Evolutionary conservation across 169 alveolate species (phyloP).

Genomic region (Cardiosporidium cionae): DNA sequence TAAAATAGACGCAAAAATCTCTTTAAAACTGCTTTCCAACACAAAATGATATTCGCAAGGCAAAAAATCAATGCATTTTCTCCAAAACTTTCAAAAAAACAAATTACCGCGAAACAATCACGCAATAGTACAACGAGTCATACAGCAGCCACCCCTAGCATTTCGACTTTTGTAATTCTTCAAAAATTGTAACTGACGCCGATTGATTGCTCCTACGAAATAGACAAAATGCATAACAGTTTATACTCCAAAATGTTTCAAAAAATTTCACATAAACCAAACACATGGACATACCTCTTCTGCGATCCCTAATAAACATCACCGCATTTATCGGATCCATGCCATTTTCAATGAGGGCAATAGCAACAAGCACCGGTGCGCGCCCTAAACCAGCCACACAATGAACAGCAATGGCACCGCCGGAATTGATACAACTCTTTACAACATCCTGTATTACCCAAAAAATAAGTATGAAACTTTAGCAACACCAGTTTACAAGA

Average conservation of each 20-base stretch:
- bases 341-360: conserved; percentile 78
- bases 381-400: conserved; percentile 87
- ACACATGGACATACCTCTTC: conserved; percentile 46
- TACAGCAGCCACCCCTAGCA: conserved; percentile 10
- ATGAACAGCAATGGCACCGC: conserved; percentile 80
- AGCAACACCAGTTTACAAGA: conserved; percentile 40
- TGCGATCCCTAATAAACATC: conserved; percentile 68
- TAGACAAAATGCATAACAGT: not conserved
- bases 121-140: conserved; percentile 13
- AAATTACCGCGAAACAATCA: not conserved
- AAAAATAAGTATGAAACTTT: conserved; percentile 26
- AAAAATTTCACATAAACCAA: not conserved
- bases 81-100: too few species aligned
- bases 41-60: too few species aligned
- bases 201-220: conserved; percentile 31
- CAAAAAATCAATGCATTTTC: too few species aligned
- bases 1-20: too few species aligned
- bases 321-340: conserved; percentile 79
- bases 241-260: not conserved
- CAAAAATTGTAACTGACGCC: conserved; percentile 30
- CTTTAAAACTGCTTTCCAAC: too few species aligned
- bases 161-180: conserved; percentile 24
- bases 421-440: conserved; percentile 11
- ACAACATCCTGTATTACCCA: conserved; percentile 7
- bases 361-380: conserved; percentile 82